Evolutionary conservation across 345 rosid species (phyloP).

Genomic region (Moricandia arvensis): DNA sequence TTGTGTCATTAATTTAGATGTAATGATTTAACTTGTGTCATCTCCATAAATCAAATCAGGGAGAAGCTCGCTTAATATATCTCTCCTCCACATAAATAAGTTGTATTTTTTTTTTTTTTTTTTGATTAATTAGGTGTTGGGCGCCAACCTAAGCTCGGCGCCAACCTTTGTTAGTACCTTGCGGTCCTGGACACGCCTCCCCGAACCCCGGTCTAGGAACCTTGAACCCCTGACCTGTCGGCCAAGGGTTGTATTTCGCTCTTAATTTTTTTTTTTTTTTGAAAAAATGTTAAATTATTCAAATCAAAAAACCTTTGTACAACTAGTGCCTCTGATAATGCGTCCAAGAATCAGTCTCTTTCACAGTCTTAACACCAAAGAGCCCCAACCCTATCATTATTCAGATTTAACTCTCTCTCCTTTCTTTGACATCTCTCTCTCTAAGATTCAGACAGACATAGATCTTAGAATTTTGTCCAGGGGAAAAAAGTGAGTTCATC

Average conservation of each 20-base stretch:
- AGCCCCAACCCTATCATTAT: slow-evolving; percentile 37
- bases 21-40: slow-evolving; percentile 23
- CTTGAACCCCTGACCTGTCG: no score
- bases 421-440: slow-evolving; percentile 13
- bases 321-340: slow-evolving; percentile 31
- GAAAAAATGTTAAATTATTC: no score
- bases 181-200: no score
- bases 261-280: neutral
- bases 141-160: no score
- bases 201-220: no score
- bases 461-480: slow-evolving; percentile 37
- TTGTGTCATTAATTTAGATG: no score
- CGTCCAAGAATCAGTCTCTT: slow-evolving; percentile 43
- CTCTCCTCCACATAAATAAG: neutral
- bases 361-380: slow-evolving; percentile 41
- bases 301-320: no score
- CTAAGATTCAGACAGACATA: slow-evolving; percentile 22
- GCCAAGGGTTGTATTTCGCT: no score
- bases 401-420: slow-evolving; percentile 10
- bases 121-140: no score
- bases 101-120: no score
- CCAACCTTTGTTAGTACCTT: no score
- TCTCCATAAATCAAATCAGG: slow-evolving; percentile 29
- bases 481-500: slow-evolving; percentile 35
- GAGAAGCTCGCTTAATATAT: slow-evolving; percentile 23